phyloP scores from a whole-genome alignment of 1,284 basidiomycete genomes.

The Pseudozyma flocculosa region DNA sequence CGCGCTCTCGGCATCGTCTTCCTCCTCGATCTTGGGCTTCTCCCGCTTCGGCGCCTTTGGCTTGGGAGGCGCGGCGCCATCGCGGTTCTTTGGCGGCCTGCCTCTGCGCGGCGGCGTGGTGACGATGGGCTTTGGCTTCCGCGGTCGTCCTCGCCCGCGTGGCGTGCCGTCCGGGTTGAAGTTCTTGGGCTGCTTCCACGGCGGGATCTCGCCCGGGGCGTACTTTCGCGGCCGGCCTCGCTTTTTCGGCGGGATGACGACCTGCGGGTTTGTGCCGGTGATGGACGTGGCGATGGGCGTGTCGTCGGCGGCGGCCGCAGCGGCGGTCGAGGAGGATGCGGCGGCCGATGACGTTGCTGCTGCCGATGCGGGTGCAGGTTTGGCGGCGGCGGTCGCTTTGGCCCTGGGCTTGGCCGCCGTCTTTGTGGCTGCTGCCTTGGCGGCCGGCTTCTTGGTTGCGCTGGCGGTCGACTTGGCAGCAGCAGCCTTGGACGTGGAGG shows the following conservation, averaged over 20 bases:
- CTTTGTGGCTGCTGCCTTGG: too few relatives aligned
- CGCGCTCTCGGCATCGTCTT: background rate
- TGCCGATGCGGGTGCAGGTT: too few relatives aligned
- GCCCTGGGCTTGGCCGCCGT: too few relatives aligned
- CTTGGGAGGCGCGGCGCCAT: background rate
- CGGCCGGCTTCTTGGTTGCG: too few relatives aligned
- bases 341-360: too few relatives aligned
- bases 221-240: constrained; percentile 32
- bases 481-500: too few relatives aligned
- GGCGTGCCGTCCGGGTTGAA: constrained; percentile 23
- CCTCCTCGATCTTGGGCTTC: background rate
- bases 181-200: constrained; percentile 2
- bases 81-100: background rate
- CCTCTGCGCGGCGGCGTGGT: background rate
- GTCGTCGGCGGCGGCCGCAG: background rate
- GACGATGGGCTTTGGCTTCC: constrained; percentile 5
- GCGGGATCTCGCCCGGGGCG: constrained; percentile 17
- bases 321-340: too few relatives aligned
- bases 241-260: constrained; percentile 1
- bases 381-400: too few relatives aligned
- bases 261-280: background rate
- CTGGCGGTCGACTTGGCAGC: too few relatives aligned
- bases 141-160: constrained; percentile 16
- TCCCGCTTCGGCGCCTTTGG: background rate
- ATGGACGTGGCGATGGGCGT: background rate